Base-by-base conservation (phyloP, 1,284 basidiomycete species). In the Puccinia triticina region DNA sequence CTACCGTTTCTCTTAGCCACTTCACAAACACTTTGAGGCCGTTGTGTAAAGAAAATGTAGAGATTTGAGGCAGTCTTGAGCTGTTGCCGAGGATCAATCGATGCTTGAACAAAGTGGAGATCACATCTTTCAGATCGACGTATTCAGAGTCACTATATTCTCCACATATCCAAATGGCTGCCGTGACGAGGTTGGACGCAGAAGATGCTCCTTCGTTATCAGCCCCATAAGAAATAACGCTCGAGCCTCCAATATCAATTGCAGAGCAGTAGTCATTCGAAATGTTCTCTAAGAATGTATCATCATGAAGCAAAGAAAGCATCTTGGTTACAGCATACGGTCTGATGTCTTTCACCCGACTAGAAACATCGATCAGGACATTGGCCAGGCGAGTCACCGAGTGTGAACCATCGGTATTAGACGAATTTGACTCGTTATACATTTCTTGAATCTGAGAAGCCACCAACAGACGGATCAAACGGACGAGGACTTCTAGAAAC, bases 111-210 rank as follows among this genome's bases (percentile, higher is more conserved):
- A 98, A 89, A 86, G 92, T 77, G 73, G 86, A 84, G 43, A 87
- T 86, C 16, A 85, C 84, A 26, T 83, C 85, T 50, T 85, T 84
- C 0, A 84, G 85, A 73, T 80, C 69, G 1, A 80, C 69, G 40
- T 61, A 34, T 74, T 86, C 85, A 78, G 87, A 83, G 85, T 86
- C 89, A 89, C 93, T 92, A 86, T 95, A 95, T 87, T 99, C 97
- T 37, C 96, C 96, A 84, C 93, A 94, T 84, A 98, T 93, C 93
- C 94, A 98, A 0, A 94, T 94, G 7, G 94, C 95, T 1, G 95
- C 96, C 89, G 93, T 94, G 0, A 98, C 88, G 11, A 96, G 90
- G 84, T 96, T 94, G 29, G 83, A 74, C 34, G 83, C 67, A 14
- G 85, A 84, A 1, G 50, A 34, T 48, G 66, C 40, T 12, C 83